Base-by-base conservation (phyloP, 192 early-diverging fungal genomes). In the Chytriomyces sp. region DNA sequence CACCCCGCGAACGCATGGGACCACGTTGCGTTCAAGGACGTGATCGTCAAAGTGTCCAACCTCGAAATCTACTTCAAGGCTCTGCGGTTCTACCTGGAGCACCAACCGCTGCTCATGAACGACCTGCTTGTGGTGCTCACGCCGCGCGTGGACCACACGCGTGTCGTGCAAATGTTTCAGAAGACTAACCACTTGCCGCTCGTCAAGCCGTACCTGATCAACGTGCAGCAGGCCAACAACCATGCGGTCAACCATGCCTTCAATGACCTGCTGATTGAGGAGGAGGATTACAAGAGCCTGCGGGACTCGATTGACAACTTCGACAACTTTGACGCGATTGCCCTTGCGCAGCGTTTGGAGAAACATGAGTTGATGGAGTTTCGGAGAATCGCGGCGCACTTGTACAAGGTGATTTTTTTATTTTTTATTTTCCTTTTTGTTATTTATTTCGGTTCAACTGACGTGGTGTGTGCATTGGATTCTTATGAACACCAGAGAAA, bases 31-130 rank as follows among this genome's bases (percentile, higher is more conserved):
- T 99, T 99, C 88, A 98, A 98, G 88, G 95, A 98, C 70, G 88
- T 96, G 44, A 85, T 96, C 64, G 93, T 98, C 76, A 99, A 99
- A 86, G 95, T 98, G 10, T 89, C 92, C 68, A 99, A 99, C 72
- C 75, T 95, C 44, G 98, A 99, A 81, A 91, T 99, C 67, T 99
- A 95, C 84, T 99, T 98, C 90, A 98, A 96, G 87, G 66, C 96
- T 1, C 83, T 99, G 63, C 88, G 91, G 26, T 98, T 99, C 80
- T 99, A 99, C 75, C 82, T 99, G 73, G 89, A 93, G 79, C 93
- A 98, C 79, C 94, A 99, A 73, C 98, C 98, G 12, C 79, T 99
- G 63, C 75, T 95, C 39, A 82, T 99, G 76, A 98, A 92, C 77
- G 98, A 99, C 67, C 80, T 99, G 57, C 81, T 99, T 40, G 88